Conservation (phyloP, 2,329 filamentous ascomycete species). For the Fusarium palustre region DNA sequence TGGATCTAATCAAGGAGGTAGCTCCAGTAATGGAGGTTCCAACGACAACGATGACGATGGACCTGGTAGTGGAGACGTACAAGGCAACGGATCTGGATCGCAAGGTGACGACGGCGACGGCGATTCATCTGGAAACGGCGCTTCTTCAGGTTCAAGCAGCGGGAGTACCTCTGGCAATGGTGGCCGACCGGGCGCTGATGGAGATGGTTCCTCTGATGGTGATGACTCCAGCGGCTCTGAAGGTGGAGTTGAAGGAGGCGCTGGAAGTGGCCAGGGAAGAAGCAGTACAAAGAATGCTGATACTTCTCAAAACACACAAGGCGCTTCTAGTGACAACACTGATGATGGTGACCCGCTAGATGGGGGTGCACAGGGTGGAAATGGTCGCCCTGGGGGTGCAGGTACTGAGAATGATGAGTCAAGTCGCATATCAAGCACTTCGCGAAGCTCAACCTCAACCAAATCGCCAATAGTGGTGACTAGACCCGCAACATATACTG, state of each 20-base stretch:
- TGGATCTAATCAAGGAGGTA: not conserved
- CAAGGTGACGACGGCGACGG: not conserved
- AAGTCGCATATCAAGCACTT: not conserved
- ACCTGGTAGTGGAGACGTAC: not conserved
- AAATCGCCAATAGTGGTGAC: not conserved
- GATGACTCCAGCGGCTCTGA: not conserved
- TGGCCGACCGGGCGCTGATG: not conserved
- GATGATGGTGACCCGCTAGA: not conserved
- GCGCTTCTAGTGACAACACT: not conserved
- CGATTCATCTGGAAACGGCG: not conserved
- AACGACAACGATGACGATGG: not conserved
- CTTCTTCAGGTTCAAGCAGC: not conserved
- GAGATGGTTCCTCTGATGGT: not conserved
- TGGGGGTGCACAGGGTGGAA: not conserved
- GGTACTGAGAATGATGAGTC: not conserved
- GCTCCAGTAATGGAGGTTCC: not conserved
- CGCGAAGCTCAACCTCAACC: not conserved
- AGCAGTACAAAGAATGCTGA: not conserved
- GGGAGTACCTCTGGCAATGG: not conserved
- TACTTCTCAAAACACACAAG: not conserved
- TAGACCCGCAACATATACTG: not conserved
- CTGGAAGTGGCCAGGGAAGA: not conserved
- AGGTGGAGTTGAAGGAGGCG: not conserved
- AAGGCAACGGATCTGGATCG: not conserved
- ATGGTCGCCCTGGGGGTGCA: not conserved